Base-by-base conservation (phyloP, 2,329 filamentous ascomycete genomes). In the Neopestalotiopsis rosae region DNA sequence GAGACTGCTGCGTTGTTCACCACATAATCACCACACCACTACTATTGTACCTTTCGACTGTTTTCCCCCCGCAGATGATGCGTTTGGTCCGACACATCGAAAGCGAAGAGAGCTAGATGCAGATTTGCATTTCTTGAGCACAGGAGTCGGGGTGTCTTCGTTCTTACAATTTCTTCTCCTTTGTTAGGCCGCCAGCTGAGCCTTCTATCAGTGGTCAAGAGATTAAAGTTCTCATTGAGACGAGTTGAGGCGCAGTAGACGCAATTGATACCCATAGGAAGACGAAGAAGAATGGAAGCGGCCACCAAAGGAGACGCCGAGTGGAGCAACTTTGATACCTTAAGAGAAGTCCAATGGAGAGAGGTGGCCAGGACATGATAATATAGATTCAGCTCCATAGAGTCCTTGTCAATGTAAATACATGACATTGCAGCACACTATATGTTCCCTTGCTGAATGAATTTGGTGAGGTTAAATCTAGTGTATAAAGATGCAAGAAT, bases 71-170 rank as follows among this genome's bases (percentile, higher is more conserved):
- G 59, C 59, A 62, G 34, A 59, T 28, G 24, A 30, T 10, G 13
- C 30, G 24, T 34, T 59, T 30, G 20, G 57, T 34, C 57, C 24
- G 57, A 59, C 57, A 24, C 57, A 34, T 62, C 59, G 58, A 17
- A 62, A 13, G 17, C 59, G 20, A 17, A 20, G 17, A 62, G n/a
- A 62, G 30, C 14, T 13, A 62, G 30, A 34, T 38, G 59, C 59
- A 62, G 30, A 5, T 30, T 24, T 30, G 24, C 57, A 59, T 59
- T 34, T 34, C 40, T n/a, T 40, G 32, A 62, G 59, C 30, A 62
- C 14, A 34, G 32, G 59, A 62, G 59, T 62, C 59, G 59, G n/a
- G 59, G 32, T 59, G 57, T 40, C 34, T 62, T 34, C 32, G 28
- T 38, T 62, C n/a, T 38, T 14, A 40, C 24, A 62, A 34, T 20